phyloP scores from a whole-genome alignment of 108 stramenopile genomes.

The Conticribra weissflogii region DNA sequence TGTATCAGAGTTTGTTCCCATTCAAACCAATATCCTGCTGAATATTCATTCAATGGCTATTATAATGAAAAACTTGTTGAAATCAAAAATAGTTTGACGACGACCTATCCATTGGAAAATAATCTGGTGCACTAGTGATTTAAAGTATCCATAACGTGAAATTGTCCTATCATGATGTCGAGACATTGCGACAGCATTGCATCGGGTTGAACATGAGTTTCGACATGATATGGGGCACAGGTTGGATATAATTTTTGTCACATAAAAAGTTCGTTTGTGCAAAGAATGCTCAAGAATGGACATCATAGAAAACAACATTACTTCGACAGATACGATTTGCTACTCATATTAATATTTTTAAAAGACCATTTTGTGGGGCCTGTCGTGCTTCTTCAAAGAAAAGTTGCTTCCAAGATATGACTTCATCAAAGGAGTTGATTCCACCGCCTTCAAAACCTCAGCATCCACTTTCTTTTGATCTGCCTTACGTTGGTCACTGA shows the following conservation, averaged over 20 bases:
- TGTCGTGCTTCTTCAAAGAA: slow-evolving; percentile 88
- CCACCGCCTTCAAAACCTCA: slow-evolving; percentile 78
- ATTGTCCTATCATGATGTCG: too few relatives aligned
- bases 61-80: too few relatives aligned
- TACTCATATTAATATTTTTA: slow-evolving; percentile 56
- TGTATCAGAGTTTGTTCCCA: background rate
- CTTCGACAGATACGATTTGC: background rate
- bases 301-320: background rate
- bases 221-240: too few relatives aligned
- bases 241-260: background rate
- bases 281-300: background rate
- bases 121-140: too few relatives aligned
- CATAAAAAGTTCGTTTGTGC: too few relatives aligned
- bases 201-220: too few relatives aligned
- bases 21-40: background rate
- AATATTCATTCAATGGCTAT: background rate
- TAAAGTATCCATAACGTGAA: too few relatives aligned
- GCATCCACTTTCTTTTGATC: slow-evolving; percentile 96
- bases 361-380: slow-evolving; percentile 98
- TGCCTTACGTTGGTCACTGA: slow-evolving; percentile 91
- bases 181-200: too few relatives aligned
- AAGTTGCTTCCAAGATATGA: slow-evolving; percentile 95
- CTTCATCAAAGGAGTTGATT: slow-evolving; percentile 82
- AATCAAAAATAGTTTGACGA: too few relatives aligned
- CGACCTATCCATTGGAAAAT: too few relatives aligned